These are phyloP conservation scores for Quaeritorhiza haematococci DNA, from an alignment of 371 early-diverging fungal genomes.

Conservation along the genomic window DNA sequence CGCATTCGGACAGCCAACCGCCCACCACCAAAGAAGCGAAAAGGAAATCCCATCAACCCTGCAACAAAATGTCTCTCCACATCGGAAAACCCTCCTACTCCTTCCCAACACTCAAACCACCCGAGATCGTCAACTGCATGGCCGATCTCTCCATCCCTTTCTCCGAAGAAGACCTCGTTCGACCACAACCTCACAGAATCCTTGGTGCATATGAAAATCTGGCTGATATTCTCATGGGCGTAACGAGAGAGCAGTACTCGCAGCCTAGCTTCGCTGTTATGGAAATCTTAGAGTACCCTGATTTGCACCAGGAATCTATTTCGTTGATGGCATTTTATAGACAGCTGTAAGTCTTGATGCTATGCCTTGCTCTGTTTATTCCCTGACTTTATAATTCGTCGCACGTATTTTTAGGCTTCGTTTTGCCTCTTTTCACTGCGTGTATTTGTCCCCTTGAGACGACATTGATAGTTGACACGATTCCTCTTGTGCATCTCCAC, in stretches of 20 bases:
- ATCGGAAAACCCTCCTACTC: no score
- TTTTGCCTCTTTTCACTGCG: no score
- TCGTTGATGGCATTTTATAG: slow-evolving; percentile 34
- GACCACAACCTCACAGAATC: slow-evolving; percentile 52
- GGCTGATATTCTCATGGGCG: slow-evolving; percentile 53
- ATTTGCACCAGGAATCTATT: slow-evolving; percentile 38
- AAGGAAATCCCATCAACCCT: no score
- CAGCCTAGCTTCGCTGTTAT: slow-evolving; percentile 32
- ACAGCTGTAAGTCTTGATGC: slow-evolving; percentile 24
- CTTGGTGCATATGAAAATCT: slow-evolving; percentile 55
- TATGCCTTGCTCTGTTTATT: neutral
- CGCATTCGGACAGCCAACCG: no score
- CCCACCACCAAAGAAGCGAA: no score
- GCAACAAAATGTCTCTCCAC: no score
- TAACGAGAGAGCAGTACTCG: neutral
- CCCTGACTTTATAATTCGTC: neutral
- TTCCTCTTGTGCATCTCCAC: no score
- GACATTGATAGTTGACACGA: no score
- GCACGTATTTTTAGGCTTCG: no score
- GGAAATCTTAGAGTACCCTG: slow-evolving; percentile 52
- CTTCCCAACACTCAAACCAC: slow-evolving; percentile 51
- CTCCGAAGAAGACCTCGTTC: slow-evolving; percentile 55
- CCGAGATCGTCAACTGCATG: slow-evolving; percentile 60
- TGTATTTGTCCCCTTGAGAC: neutral
- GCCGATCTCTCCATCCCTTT: slow-evolving; percentile 57